Percentiles rank a stretch among this genome's conserved stretches.
phyloP scores from a whole-genome alignment of 805 yeast genomes.

The Ascoidea tarda region DNA sequence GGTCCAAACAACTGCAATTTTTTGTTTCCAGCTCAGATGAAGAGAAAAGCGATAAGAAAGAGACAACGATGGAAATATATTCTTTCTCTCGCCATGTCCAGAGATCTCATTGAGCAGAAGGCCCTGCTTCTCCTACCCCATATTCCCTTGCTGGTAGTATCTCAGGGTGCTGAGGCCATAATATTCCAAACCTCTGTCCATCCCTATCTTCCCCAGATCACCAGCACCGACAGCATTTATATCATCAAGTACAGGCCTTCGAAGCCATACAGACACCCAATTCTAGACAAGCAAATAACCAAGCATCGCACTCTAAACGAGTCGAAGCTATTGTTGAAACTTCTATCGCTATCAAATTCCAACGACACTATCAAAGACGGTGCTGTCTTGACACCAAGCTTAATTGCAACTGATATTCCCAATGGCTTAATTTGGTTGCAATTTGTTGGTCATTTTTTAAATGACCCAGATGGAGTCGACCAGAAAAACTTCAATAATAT shows the following conservation, averaged over 20 bases:
- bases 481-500: constrained; percentile 7
- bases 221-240: constrained; percentile 19
- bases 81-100: no score
- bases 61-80: constrained; percentile 5
- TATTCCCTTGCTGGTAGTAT: constrained; percentile 21
- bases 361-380: constrained; percentile 8
- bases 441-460: constrained; percentile 41
- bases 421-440: constrained; percentile 89
- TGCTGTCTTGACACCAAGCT: constrained; percentile 55
- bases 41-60: not conserved
- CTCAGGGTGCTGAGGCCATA: constrained; percentile 89
- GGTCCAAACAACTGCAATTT: no score
- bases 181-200: constrained; percentile 51
- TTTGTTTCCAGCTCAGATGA: no score
- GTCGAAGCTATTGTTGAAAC: constrained; percentile 55
- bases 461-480: constrained; percentile 22
- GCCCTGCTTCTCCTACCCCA: no score
- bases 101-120: constrained; percentile 10
- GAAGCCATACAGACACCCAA: constrained; percentile 82
- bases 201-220: constrained; percentile 39
- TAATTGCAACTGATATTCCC: constrained; percentile 62
- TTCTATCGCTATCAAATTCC: constrained; percentile 24
- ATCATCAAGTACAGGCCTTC: constrained; percentile 80
- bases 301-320: constrained; percentile 76
- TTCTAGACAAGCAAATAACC: constrained; percentile 61